Percentiles rank a stretch among this genome's conserved stretches.
These are phyloP conservation scores for Puccinia hordei DNA, from an alignment of 1,284 basidiomycete genomes.

Conservation along the genomic window DNA sequence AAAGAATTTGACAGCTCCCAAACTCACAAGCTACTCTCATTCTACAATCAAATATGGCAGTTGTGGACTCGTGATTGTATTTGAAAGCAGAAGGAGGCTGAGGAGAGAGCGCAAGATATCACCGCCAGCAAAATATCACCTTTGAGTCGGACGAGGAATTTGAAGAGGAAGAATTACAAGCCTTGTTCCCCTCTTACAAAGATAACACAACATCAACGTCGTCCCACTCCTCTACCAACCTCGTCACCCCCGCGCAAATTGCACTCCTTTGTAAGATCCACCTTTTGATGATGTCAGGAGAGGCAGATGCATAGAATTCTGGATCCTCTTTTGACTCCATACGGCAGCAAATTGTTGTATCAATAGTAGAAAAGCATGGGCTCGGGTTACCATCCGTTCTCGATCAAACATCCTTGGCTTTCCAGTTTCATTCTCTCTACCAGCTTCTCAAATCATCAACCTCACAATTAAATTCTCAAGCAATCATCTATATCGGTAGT, in stretches of 20 bases:
- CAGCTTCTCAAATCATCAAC: slow-evolving; percentile 20
- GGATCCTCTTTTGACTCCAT: slow-evolving; percentile 24
- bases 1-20: slow-evolving; percentile 60
- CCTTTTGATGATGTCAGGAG: slow-evolving; percentile 5
- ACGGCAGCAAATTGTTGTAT: slow-evolving; percentile 28
- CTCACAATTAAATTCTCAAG: background rate
- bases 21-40: slow-evolving; percentile 54
- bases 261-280: slow-evolving; percentile 42
- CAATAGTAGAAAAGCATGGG: slow-evolving; percentile 33
- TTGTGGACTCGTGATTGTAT: slow-evolving; percentile 82
- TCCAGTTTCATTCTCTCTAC: slow-evolving; percentile 24
- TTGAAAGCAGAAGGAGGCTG: slow-evolving; percentile 69
- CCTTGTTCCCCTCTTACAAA: slow-evolving; percentile 56
- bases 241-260: slow-evolving; percentile 10
- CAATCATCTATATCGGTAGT: slow-evolving; percentile 42
- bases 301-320: background rate
- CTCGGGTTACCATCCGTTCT: slow-evolving; percentile 16
- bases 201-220: slow-evolving; percentile 58
- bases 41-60: slow-evolving; percentile 73
- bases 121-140: slow-evolving; percentile 67
- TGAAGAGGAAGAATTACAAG: slow-evolving; percentile 56
- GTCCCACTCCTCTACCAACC: background rate
- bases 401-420: slow-evolving; percentile 33
- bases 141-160: slow-evolving; percentile 69
- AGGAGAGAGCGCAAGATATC: slow-evolving; percentile 76